phyloP scores from a whole-genome alignment of 345 rosid genomes.

The Corymbia maculata region DNA sequence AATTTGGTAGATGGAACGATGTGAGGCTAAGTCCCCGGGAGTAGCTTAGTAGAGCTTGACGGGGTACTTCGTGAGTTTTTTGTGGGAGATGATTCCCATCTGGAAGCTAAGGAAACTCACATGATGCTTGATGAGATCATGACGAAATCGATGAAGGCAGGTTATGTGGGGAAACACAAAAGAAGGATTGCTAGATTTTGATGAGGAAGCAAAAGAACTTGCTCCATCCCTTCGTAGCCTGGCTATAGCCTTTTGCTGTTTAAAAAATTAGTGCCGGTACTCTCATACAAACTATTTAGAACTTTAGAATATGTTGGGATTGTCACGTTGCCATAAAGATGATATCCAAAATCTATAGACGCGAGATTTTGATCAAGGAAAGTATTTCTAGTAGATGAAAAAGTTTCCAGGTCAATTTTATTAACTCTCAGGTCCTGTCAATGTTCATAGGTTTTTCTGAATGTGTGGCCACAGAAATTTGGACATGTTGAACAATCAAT shows the following conservation, averaged over 20 bases:
- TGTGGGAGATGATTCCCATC: no score
- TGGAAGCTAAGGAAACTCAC: no score
- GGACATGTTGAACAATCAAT: neutral
- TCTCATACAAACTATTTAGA: conserved; percentile 4
- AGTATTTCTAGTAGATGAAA: neutral
- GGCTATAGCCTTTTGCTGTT: conserved; percentile 7
- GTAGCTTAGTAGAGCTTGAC: no score
- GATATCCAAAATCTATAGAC: neutral
- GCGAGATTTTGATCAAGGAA: no score
- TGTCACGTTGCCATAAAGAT: fast-evolving
- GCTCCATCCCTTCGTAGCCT: conserved; percentile 4
- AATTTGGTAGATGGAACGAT: no score
- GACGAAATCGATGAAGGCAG: conserved; percentile 22
- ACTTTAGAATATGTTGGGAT: neutral
- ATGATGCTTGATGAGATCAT: conserved; percentile 16
- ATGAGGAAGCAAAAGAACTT: conserved; percentile 10
- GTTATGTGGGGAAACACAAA: conserved; percentile 21
- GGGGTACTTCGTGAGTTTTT: no score
- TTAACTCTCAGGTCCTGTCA: neutral
- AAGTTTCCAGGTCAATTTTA: neutral
- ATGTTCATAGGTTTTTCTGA: neutral
- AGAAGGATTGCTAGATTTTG: conserved; percentile 30
- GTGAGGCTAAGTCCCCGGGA: no score
- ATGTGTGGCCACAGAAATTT: neutral
- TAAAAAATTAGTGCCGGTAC: conserved; percentile 4